Evolutionary conservation across 2,329 filamentous ascomycete species (phyloP).

Genomic region (Simplicillium sp.): DNA sequence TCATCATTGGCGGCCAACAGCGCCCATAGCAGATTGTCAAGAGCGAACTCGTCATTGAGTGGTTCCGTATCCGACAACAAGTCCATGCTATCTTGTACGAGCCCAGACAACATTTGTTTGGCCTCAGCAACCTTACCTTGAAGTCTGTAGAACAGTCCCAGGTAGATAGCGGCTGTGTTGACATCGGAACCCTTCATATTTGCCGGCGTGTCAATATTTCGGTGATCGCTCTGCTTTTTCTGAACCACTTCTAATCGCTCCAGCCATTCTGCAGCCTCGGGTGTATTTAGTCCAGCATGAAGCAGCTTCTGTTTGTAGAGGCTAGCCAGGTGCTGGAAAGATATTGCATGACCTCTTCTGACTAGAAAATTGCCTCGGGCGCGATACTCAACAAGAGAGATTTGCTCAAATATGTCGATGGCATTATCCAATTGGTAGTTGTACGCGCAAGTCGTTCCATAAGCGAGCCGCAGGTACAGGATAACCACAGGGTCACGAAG

Average conservation of each 20-base stretch:
- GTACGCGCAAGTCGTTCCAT: conserved; percentile 24
- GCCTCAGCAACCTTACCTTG: conserved; percentile 17
- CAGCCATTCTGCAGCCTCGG: conserved; percentile 21
- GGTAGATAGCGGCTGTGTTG: conserved; percentile 30
- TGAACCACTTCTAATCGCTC: conserved; percentile 23
- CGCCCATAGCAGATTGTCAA: conserved; percentile 29
- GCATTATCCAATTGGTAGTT: conserved; percentile 23
- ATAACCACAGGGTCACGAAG: conserved; percentile 25
- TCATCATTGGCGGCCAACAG: conserved; percentile 27
- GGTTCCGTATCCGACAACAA: conserved; percentile 30
- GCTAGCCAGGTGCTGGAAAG: conserved; percentile 27
- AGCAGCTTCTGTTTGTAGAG: conserved; percentile 26
- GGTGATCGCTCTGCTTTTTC: conserved; percentile 24
- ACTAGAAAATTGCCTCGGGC: conserved; percentile 28
- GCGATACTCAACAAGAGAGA: conserved; percentile 26
- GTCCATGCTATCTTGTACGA: conserved; percentile 26
- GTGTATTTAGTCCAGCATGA: conserved; percentile 15
- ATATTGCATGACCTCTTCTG: conserved; percentile 26
- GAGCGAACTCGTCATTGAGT: conserved; percentile 29
- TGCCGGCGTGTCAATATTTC: conserved; percentile 27
- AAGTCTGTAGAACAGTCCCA: conserved; percentile 26
- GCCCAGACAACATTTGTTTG: conserved; percentile 16
- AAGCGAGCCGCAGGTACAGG: conserved; percentile 26
- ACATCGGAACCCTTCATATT: conserved; percentile 30
- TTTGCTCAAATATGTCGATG: conserved; percentile 23